A percentile compares a stretch with the other conserved stretches of the same genome.
phyloP scores from a whole-genome alignment of 768 basidiomycete species.

The Macrolepiota dolichaula region DNA sequence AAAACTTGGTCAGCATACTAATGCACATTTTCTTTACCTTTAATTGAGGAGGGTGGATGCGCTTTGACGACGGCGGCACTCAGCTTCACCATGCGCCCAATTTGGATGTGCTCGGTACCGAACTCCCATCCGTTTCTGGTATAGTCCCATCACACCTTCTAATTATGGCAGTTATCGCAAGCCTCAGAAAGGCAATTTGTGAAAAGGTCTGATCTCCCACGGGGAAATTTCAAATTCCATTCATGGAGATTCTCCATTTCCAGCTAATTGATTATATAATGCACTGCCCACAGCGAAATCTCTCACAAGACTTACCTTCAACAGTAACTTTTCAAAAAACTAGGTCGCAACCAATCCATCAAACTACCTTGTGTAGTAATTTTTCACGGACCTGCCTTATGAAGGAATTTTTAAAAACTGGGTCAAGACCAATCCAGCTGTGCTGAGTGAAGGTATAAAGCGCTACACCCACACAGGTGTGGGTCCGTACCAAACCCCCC shows the following conservation, averaged over 20 bases:
- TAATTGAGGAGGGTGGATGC: too few relatives aligned
- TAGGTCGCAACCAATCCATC: constrained; percentile 7
- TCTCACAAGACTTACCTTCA: not conserved
- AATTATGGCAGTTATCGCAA: not conserved
- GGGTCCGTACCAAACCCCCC: not conserved
- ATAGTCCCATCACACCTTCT: not conserved
- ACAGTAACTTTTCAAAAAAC: constrained; percentile 2
- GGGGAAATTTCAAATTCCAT: constrained; percentile 3
- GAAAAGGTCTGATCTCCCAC: not conserved
- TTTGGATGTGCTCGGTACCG: too few relatives aligned
- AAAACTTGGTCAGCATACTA: too few relatives aligned
- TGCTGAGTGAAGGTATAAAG: not conserved
- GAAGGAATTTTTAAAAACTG: not conserved
- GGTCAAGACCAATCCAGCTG: constrained; percentile 5
- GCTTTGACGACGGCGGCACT: too few relatives aligned
- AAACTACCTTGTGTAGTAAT: constrained; percentile 1
- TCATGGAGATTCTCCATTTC: not conserved
- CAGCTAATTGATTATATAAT: not conserved
- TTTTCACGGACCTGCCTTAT: not conserved
- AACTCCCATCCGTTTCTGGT: too few relatives aligned
- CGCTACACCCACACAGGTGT: not conserved
- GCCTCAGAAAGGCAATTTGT: not conserved
- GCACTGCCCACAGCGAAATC: not conserved
- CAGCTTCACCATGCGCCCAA: not conserved
- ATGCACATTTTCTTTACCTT: too few relatives aligned